Percentiles rank a stretch among this genome's conserved stretches.
Evolutionary conservation across 2,329 filamentous ascomycete species (phyloP).

Genomic region (Botrytis deweyae): DNA sequence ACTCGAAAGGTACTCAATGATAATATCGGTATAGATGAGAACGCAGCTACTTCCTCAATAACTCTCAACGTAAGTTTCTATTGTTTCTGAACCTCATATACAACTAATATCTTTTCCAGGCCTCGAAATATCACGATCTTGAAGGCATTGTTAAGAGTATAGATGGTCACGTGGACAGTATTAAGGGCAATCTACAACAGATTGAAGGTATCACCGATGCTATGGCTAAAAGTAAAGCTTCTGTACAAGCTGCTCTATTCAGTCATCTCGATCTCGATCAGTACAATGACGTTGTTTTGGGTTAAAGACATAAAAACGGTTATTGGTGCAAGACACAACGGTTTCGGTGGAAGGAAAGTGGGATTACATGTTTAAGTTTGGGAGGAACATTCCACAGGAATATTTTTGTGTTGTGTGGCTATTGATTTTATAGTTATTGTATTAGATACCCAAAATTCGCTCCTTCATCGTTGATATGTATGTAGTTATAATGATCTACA

Average conservation of each 20-base stretch:
- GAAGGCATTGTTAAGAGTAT: conserved; percentile 33
- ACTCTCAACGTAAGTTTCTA: conserved; percentile 30
- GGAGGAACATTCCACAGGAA: background rate
- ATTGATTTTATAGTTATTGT: conserved; percentile 1
- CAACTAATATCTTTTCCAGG: conserved; percentile 30
- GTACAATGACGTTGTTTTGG: conserved; percentile 39
- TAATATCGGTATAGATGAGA: conserved; percentile 26
- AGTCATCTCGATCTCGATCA: conserved; percentile 33
- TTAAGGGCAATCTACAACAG: conserved; percentile 38
- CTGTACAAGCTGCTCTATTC: conserved; percentile 38
- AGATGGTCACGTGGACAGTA: conserved; percentile 38
- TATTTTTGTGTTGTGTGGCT: background rate
- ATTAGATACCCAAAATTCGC: conserved; percentile 10
- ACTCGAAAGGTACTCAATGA: conserved; percentile 26
- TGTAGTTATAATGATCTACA: conserved; percentile 13
- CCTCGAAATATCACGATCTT: conserved; percentile 35
- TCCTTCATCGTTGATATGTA: conserved; percentile 4
- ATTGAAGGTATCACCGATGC: conserved; percentile 37
- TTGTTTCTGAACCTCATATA: background rate
- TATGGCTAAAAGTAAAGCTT: conserved; percentile 37
- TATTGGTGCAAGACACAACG: background rate
- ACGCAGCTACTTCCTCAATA: conserved; percentile 4
- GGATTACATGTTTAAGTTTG: conserved; percentile 9
- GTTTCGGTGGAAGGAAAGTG: conserved; percentile 1
- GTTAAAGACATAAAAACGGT: conserved; percentile 20